Evolutionary conservation across 805 yeast genomes (phyloP), one percentile per base, ranked within the genome.

Genomic region (Kluyveromyces wickerhamii): DNA sequence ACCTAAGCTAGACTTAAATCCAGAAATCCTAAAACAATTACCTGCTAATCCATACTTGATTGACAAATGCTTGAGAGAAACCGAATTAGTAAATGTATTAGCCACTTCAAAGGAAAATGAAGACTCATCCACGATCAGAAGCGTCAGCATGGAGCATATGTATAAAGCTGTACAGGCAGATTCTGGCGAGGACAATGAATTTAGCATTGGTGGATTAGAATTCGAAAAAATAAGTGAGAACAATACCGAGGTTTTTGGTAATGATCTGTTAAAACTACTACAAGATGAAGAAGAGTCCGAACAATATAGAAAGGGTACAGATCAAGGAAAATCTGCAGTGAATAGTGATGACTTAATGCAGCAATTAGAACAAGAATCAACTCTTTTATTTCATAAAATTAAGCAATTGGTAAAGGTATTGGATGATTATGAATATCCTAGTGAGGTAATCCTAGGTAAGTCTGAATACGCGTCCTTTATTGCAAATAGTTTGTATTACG

Each of bases 41-140:
- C 88, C 86, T 6, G 71, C 78, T 0, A 76, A 74, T 28, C 87
- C 87, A 0, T 79, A 66, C 47, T 60, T 79, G 29, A 77, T 79
- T 39, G 88, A 81, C 47, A 79, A 75, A 47, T 73, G 71, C 49
- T 55, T 76, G 34, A 61, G 81, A 39, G 63, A 78, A 35, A 73
- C 77, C 3, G 77, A 79, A 51, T 63, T 80, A 30, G 65, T 74
- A 6, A 65, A 66, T 34, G 51, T 77, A 23, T 47, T 79, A 8
- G 55, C 42, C 12, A 29, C 30, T 9, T 33, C 52, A 23, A 40
- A 38, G 4, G 37, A 45, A 7, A 44, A 44, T 12, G 35, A 37
- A 15, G 48, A 47, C 9, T 29, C 32, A n/a, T 6, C 13, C 15
- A 17, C 29, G 7, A 12, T 21, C 5, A 34, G 25, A 21, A 40